Conservation (phyloP, 192 early-diverging fungal genomes). For the Umbelopsis vinacea region DNA sequence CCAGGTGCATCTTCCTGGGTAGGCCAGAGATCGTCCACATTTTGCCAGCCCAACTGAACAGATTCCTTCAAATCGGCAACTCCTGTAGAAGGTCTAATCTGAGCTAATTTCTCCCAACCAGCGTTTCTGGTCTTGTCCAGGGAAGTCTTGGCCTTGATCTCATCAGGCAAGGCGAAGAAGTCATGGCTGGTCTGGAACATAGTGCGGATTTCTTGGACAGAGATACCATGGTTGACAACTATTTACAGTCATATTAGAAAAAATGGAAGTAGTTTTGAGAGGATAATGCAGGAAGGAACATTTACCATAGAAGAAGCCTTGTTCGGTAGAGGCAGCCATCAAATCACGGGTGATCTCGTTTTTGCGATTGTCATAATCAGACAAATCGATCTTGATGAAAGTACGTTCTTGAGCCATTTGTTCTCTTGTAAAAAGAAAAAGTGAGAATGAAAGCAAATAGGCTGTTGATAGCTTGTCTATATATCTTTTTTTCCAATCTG, state of each 20-base stretch:
- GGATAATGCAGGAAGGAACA: neutral
- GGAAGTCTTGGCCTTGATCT: slow-evolving; percentile 31
- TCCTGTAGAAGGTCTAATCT: slow-evolving; percentile 26
- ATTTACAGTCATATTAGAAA: neutral
- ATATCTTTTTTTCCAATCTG: too few relatives aligned
- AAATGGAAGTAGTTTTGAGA: neutral
- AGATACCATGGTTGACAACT: slow-evolving; percentile 36
- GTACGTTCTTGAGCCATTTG: slow-evolving; percentile 8
- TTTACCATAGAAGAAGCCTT: slow-evolving; percentile 42
- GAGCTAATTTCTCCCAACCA: slow-evolving; percentile 34
- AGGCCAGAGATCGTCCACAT: slow-evolving; percentile 26
- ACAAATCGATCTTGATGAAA: slow-evolving; percentile 35
- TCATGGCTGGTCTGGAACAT: slow-evolving; percentile 30
- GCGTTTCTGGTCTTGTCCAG: slow-evolving; percentile 34
- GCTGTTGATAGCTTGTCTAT: too few relatives aligned
- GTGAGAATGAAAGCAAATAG: too few relatives aligned
- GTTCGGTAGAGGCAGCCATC: slow-evolving; percentile 29
- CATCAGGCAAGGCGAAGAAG: slow-evolving; percentile 36
- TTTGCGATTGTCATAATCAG: slow-evolving; percentile 31
- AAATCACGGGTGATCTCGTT: slow-evolving; percentile 30
- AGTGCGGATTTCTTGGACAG: slow-evolving; percentile 4
- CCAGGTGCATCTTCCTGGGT: slow-evolving; percentile 29
- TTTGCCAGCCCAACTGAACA: slow-evolving; percentile 33
- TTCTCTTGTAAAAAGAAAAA: too few relatives aligned
- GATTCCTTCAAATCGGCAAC: slow-evolving; percentile 32